Base-by-base conservation (phyloP, 331 rosid species). In the Acacia concinna region DNA sequence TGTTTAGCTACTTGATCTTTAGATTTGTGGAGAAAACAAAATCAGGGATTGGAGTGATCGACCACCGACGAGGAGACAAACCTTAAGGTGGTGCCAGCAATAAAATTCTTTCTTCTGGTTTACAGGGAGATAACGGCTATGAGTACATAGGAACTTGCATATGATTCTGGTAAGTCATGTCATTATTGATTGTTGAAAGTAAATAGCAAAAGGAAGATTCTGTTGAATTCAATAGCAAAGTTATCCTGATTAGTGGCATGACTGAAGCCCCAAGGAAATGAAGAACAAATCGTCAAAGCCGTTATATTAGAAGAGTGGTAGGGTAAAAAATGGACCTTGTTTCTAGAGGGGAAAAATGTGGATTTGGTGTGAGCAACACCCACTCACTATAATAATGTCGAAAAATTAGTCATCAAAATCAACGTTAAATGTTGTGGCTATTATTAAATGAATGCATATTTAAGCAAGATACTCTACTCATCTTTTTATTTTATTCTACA, bases 331-430 rank as follows among this genome's bases (percentile, higher is more conserved):
- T n/a, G 0, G 32, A 11, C 5, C 25, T 18, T 21, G 62, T 54
- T 54, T 54, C 27, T 54, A 56, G 13, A 56, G 27, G 30, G 65
- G 0, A 13, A 27, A 12, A 78, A 79, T 65, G 81, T 70, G 13
- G 44, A 67, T 84, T 77, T 72, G 52, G 68, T 37, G 49, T 65
- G 77, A 66, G 67, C 30, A 65, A 47, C 46, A 23, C 74, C 76
- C 49, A 68, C 38, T 31, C 38, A 4, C 35, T n/a, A 60, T 38
- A 13, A 5, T 4, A 28, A 14, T 14, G 37, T 27, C 1, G n/a
- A 62, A 31, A 27, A 62, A 15, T 6, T 62, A 31, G n/a, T 30
- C 8, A 31, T 62, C 23, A 62, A 62, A 60, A 62, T 17, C 68
- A 31, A 62, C 17, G 23, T 62, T 62, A 14, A 15, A 0, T 30